Evolutionary conservation across 1,284 basidiomycete species (phyloP).

Genomic region (Hemileia vastatrix): DNA sequence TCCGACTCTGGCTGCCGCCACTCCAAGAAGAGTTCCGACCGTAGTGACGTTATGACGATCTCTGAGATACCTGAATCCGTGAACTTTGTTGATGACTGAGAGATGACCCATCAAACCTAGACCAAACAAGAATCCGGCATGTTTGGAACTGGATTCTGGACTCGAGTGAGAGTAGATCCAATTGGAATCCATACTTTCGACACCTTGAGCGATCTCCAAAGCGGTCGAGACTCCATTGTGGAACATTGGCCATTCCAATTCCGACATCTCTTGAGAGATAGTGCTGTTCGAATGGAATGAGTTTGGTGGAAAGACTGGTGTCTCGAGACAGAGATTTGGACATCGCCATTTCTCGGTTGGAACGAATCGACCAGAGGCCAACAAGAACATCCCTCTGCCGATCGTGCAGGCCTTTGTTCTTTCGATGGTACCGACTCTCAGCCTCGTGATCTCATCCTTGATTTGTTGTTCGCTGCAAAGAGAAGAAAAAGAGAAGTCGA

Average conservation of each 20-base stretch:
- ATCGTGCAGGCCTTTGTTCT: slow-evolving; percentile 27
- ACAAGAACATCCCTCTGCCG: slow-evolving; percentile 25
- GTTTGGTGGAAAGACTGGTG: slow-evolving; percentile 63
- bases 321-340: slow-evolving; percentile 65
- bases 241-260: slow-evolving; percentile 83
- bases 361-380: slow-evolving; percentile 8
- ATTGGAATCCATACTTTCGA: slow-evolving; percentile 69
- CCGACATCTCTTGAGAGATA: slow-evolving; percentile 60
- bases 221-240: slow-evolving; percentile 93
- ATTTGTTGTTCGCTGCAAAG: no score
- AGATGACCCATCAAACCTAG: slow-evolving; percentile 86
- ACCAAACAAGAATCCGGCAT: slow-evolving; percentile 88
- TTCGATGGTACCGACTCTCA: slow-evolving; percentile 28
- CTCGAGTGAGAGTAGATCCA: slow-evolving; percentile 92
- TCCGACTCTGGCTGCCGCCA: slow-evolving; percentile 81
- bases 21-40: slow-evolving; percentile 80
- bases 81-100: slow-evolving; percentile 72
- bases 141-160: slow-evolving; percentile 70
- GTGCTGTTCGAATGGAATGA: slow-evolving; percentile 56
- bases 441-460: no score
- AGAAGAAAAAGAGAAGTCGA: no score
- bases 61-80: slow-evolving; percentile 71
- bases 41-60: slow-evolving; percentile 91
- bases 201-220: slow-evolving; percentile 66
- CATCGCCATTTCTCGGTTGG: slow-evolving; percentile 22